phyloP scores from a whole-genome alignment of 2,329 filamentous ascomycete species.

The Pseudogymnoascus sp. region DNA sequence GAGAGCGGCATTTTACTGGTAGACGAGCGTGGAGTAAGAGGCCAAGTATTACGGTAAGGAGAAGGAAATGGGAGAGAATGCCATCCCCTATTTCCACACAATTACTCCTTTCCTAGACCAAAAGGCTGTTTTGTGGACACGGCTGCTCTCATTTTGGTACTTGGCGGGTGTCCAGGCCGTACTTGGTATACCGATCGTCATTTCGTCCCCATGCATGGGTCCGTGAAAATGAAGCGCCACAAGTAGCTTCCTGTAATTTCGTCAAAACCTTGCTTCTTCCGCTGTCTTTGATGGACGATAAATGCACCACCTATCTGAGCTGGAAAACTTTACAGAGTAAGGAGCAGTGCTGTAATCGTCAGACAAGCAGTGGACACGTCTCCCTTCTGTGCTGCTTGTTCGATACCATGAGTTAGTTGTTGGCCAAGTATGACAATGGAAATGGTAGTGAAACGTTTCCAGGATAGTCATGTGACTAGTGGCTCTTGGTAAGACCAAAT shows the following conservation, averaged over 20 bases:
- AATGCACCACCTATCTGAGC: not conserved
- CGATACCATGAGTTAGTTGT: not conserved
- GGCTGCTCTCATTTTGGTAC: conserved; percentile 6
- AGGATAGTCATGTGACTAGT: conserved; percentile 6
- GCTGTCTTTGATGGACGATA: not conserved
- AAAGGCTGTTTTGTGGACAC: conserved; percentile 8
- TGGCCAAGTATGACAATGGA: not conserved
- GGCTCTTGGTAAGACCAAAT: not conserved
- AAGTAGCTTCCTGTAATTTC: not conserved
- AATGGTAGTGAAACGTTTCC: conserved; percentile 3
- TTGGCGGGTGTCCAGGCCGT: not conserved
- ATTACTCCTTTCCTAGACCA: not conserved
- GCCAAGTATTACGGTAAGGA: not conserved
- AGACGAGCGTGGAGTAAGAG: not conserved
- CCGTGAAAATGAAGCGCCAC: not conserved
- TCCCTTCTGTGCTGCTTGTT: not conserved
- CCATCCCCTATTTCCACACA: conserved; percentile 4
- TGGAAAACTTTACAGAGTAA: not conserved
- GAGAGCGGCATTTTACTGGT: conserved; percentile 6
- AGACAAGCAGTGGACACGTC: not conserved
- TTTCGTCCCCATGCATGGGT: not conserved
- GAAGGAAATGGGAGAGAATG: not conserved
- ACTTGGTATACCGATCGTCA: conserved; percentile 9
- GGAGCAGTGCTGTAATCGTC: not conserved
- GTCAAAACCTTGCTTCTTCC: not conserved